Evolutionary conservation across 1,284 basidiomycete genomes (phyloP), one percentile per base, ranked within the genome.

Genomic region (Marasmius tenuissimus): DNA sequence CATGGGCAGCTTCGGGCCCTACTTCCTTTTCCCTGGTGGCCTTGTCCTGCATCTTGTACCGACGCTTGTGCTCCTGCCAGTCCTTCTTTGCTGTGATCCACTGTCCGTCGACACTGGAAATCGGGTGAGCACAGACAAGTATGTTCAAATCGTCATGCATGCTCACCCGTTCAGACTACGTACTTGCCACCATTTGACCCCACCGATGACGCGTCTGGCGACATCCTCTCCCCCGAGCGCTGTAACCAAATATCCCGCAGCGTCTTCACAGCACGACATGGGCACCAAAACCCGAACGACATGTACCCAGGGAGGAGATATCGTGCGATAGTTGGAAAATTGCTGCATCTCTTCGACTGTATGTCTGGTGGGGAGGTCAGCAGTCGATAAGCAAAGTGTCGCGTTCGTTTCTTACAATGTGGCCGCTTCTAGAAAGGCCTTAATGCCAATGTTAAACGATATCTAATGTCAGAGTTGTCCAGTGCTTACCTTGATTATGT

Each of bases 181-280:
- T 18, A 95, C 91, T 73, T 96, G 96, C 97, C 96, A 98, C 96
- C 97, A 98, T 70, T 95, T 95, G 7, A 88, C 87, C 1, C 96
- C 97, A 16, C 96, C 96, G 1, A 96, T 88, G 33, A 96, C 73
- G 59, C 84, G 84, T 66, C 86, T 85, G 9, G 92, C 86, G 57
- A 82, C 79, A 37, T 91, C 89, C 65, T 92, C 86, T 9, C 96
- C 94, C 0, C 97, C 96, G 11, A 99, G 81, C 1, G 89, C 94
- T 61, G 86, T 79, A 59, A 96, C 87, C 49, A 99, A 82, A 64
- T 87, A 76, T 6, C 79, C 75, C 1, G 97, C 94, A 0, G 97
- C 94, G 34, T 89, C 81, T 53, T 92, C 85, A 68, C 95, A 95
- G 61, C 83, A 88, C 1, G 84, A 80, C 74, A 90, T 83, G 2